Percentiles rank a stretch among this genome's conserved stretches.
Conservation (phyloP, 495 filamentous ascomycete species). For the Beverwykella pulmonaria region DNA sequence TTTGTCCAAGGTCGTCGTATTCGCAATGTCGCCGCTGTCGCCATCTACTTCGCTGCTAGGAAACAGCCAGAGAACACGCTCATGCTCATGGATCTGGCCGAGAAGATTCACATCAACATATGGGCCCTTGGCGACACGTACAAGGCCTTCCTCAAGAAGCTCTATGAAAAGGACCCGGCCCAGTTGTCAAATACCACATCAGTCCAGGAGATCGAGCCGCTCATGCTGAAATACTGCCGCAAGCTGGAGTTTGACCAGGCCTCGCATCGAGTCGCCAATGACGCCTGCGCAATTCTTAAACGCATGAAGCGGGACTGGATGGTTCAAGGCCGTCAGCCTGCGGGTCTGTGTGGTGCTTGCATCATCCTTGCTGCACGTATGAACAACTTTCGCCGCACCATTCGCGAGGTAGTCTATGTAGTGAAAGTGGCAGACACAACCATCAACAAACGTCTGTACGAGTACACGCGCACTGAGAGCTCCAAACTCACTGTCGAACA, state of each 20-base stretch:
- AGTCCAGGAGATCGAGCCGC: conserved; percentile 72
- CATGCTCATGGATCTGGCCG: conserved; percentile 95
- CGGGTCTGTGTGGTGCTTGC: conserved; percentile 91
- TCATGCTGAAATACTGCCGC: conserved; percentile 85
- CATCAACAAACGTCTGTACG: conserved; percentile 82
- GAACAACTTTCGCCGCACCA: conserved; percentile 92
- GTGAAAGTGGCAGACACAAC: conserved; percentile 93
- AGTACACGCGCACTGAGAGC: conserved; percentile 82
- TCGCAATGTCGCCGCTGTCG: conserved; percentile 78
- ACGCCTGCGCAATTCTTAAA: conserved; percentile 80
- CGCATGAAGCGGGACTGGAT: conserved; percentile 98
- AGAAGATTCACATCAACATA: conserved; percentile 82
- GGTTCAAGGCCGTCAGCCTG: conserved; percentile 85
- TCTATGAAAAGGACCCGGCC: conserved; percentile 57
- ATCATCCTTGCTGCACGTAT: conserved; percentile 93
- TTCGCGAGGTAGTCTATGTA: conserved; percentile 91
- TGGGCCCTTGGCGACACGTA: conserved; percentile 86
- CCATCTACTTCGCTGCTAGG: conserved; percentile 85
- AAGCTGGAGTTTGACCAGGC: conserved; percentile 83
- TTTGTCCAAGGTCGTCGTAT: conserved; percentile 91
- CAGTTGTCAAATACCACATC: conserved; percentile 50
- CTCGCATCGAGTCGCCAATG: conserved; percentile 77
- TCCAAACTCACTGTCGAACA: conserved; percentile 81
- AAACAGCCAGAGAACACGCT: conserved; percentile 59
- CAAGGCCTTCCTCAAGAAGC: conserved; percentile 70